Percentiles rank a stretch among this genome's conserved stretches.
phyloP scores from a whole-genome alignment of 805 yeast species.

The Ogataea paradorogensis region DNA sequence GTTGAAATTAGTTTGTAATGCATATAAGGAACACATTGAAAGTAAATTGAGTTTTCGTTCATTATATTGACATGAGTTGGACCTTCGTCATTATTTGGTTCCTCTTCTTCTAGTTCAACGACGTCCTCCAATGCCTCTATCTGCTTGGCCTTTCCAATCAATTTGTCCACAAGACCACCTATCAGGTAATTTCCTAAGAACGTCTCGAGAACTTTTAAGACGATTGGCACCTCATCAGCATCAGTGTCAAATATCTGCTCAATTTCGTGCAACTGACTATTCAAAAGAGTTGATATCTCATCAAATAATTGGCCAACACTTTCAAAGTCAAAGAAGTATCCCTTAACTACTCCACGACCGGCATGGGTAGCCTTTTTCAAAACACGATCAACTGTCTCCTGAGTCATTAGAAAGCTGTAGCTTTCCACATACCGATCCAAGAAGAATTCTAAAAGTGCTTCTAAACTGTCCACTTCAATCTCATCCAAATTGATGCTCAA shows the following conservation, averaged over 20 bases:
- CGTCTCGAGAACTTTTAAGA: conserved; percentile 34
- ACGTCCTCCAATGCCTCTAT: conserved; percentile 27
- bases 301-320: conserved; percentile 27
- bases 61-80: conserved; percentile 26
- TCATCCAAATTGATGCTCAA: conserved; percentile 27
- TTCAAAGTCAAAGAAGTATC: conserved; percentile 25
- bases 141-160: conserved; percentile 32
- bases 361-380: conserved; percentile 11
- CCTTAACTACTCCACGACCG: conserved; percentile 30
- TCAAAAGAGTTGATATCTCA: conserved; percentile 18
- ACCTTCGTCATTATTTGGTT: background rate
- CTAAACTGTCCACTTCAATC: conserved; percentile 36
- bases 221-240: conserved; percentile 34
- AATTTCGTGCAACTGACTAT: conserved; percentile 31
- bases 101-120: background rate
- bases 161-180: conserved; percentile 34
- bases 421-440: conserved; percentile 30
- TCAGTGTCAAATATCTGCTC: conserved; percentile 23
- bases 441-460: conserved; percentile 34
- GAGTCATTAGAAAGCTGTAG: conserved; percentile 26
- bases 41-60: conserved; percentile 34
- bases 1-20: conserved; percentile 27
- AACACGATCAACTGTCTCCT: conserved; percentile 20
- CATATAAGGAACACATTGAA: conserved; percentile 36
- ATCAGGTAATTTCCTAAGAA: conserved; percentile 35